Evolutionary conservation across 345 rosid species (phyloP).

Genomic region (Eucalyptus leucophloia): DNA sequence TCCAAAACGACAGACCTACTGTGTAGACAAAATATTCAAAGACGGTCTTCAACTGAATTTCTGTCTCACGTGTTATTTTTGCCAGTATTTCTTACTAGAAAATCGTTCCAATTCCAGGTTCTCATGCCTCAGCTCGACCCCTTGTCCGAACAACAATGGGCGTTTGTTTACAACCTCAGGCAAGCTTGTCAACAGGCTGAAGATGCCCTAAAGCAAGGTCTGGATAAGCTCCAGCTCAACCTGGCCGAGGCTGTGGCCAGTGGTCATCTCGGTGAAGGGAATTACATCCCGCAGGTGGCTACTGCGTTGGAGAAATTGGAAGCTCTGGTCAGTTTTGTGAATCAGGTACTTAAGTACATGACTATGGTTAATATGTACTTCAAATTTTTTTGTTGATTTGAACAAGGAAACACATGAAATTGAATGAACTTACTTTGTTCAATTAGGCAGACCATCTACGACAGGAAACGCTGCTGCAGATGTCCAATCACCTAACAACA

Average conservation of each 20-base stretch:
- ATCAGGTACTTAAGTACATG: conserved; percentile 33
- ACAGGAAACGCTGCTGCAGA: conserved; percentile 71
- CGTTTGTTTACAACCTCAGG: conserved; percentile 32
- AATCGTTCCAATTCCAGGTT: conserved; percentile 25
- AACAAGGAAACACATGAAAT: neutral
- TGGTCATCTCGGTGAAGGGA: conserved; percentile 46
- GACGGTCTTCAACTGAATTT: neutral
- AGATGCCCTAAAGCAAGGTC: conserved; percentile 90
- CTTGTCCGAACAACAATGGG: conserved; percentile 46
- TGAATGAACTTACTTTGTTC: neutral
- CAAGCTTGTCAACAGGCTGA: conserved; percentile 93
- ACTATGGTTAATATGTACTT: neutral
- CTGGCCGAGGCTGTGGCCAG: conserved; percentile 61
- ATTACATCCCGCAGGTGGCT: conserved; percentile 35
- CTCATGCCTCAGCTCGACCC: conserved; percentile 61
- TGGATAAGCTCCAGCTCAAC: conserved; percentile 74
- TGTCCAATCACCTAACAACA: conserved; percentile 56
- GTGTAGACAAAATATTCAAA: neutral
- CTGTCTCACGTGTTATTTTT: neutral
- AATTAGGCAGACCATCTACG: conserved; percentile 88
- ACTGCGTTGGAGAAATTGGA: conserved; percentile 70
- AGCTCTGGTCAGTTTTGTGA: conserved; percentile 64
- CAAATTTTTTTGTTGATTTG: neutral
- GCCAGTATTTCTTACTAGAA: neutral
- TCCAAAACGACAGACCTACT: neutral